Evolutionary conservation across 2,329 filamentous ascomycete genomes (phyloP).

Genomic region (Monosporascus sp.): DNA sequence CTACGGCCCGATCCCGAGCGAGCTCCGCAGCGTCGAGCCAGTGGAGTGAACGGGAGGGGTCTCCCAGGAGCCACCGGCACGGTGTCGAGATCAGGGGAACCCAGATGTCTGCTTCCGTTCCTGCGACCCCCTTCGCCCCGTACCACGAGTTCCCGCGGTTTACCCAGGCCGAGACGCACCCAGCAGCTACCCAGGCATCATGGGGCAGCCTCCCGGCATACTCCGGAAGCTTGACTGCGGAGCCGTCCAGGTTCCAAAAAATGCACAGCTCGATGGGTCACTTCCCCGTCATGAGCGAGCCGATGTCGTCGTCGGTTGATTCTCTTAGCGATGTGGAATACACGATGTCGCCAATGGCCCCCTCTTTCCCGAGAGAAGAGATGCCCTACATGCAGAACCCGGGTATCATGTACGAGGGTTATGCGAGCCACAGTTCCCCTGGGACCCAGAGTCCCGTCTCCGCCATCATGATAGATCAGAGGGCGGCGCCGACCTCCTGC

Average conservation of each 20-base stretch:
- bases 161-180: slow-evolving; percentile 39
- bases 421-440: slow-evolving; percentile 46
- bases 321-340: slow-evolving; percentile 59
- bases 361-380: slow-evolving; percentile 49
- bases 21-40: slow-evolving; percentile 36
- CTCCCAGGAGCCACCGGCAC: slow-evolving; percentile 28
- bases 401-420: slow-evolving; percentile 52
- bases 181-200: slow-evolving; percentile 33
- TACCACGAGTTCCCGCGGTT: slow-evolving; percentile 48
- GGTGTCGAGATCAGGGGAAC: slow-evolving; percentile 32
- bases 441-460: slow-evolving; percentile 51
- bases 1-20: slow-evolving; percentile 38
- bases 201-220: slow-evolving; percentile 44
- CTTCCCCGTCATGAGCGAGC: slow-evolving; percentile 42
- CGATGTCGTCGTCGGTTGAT: slow-evolving; percentile 50
- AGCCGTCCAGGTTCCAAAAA: slow-evolving; percentile 40
- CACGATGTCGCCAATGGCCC: slow-evolving; percentile 47
- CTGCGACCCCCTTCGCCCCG: slow-evolving; percentile 27
- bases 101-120: slow-evolving; percentile 34
- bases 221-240: slow-evolving; percentile 32
- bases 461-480: slow-evolving; percentile 51
- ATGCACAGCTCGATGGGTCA: slow-evolving; percentile 32
- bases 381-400: slow-evolving; percentile 52
- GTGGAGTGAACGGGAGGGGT: slow-evolving; percentile 33
- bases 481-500: slow-evolving; percentile 50